These are phyloP conservation scores for Rhodotorula babjevae DNA, from an alignment of 768 basidiomycete genomes.

Conservation along the genomic window DNA sequence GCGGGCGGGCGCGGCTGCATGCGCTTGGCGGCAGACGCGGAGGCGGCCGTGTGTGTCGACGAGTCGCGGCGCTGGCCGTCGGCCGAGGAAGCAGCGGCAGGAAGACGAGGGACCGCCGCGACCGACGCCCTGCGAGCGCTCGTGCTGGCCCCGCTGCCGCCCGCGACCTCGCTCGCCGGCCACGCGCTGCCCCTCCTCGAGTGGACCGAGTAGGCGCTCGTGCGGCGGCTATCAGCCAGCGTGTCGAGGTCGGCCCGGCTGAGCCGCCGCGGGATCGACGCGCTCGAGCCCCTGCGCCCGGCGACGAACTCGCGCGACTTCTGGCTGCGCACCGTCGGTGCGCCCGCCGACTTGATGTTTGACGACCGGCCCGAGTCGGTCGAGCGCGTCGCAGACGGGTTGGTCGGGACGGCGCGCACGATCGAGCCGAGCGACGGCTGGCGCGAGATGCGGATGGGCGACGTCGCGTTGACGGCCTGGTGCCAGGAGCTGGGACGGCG, in stretches of 20 bases:
- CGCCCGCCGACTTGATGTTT: background rate
- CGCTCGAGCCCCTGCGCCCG: background rate
- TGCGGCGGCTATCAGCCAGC: background rate
- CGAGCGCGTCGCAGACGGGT: constrained; percentile 1
- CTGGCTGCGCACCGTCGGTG: background rate
- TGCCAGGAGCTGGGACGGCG: background rate
- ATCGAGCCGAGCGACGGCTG: background rate
- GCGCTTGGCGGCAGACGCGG: background rate
- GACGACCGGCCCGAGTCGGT: constrained; percentile 6
- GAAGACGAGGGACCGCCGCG: background rate
- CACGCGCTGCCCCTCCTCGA: background rate
- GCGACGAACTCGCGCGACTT: constrained; percentile 25
- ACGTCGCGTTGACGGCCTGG: background rate
- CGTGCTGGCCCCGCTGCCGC: no score
- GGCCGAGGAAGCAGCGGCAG: no score
- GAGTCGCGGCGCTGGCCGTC: no score
- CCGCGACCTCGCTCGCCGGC: background rate
- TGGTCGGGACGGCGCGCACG: constrained; percentile 24
- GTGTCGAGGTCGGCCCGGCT: constrained; percentile 10
- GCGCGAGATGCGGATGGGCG: constrained; percentile 11
- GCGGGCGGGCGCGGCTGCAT: constrained; percentile 15
- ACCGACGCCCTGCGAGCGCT: background rate
- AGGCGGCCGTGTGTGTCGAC: background rate
- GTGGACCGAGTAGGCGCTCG: constrained; percentile 6
- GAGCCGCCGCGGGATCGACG: background rate